These are phyloP conservation scores for Pseudogymnoascus sp. DNA, from an alignment of 2,329 filamentous ascomycete species.

Conservation along the genomic window DNA sequence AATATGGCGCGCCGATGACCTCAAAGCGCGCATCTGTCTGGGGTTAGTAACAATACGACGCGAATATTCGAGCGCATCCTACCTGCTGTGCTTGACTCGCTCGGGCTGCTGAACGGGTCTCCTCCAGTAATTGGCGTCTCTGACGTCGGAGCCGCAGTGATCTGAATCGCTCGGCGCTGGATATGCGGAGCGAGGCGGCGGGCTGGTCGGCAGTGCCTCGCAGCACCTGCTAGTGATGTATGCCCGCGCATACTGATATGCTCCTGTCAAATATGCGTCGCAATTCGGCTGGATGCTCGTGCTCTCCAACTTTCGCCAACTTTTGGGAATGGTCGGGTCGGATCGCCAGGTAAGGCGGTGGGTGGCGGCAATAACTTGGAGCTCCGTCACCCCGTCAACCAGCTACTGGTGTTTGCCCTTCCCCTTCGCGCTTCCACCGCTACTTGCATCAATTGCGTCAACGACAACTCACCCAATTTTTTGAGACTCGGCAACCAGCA, in stretches of 20 bases:
- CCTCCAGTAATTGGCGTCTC: slow-evolving; percentile 41
- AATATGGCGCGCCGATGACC: slow-evolving; percentile 84
- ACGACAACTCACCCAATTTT: neutral
- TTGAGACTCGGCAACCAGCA: neutral
- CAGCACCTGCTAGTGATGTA: slow-evolving; percentile 32
- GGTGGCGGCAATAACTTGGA: neutral
- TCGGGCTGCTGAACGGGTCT: slow-evolving; percentile 48
- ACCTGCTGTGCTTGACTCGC: slow-evolving; percentile 27
- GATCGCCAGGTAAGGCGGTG: neutral
- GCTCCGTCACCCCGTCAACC: slow-evolving; percentile 7
- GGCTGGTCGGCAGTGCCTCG: slow-evolving; percentile 26
- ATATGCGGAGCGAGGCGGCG: slow-evolving; percentile 21
- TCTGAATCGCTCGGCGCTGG: slow-evolving; percentile 50
- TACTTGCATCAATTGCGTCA: slow-evolving; percentile 7
- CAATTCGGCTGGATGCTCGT: slow-evolving; percentile 1
- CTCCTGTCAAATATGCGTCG: neutral
- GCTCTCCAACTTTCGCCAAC: slow-evolving; percentile 3
- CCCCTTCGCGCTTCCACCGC: neutral
- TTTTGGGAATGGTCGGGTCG: slow-evolving; percentile 5
- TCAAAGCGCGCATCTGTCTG: slow-evolving; percentile 82
- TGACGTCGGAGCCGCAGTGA: slow-evolving; percentile 52
- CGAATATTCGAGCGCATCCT: neutral
- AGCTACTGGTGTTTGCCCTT: neutral
- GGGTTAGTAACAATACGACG: slow-evolving; percentile 4
- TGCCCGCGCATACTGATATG: slow-evolving; percentile 34